Evolutionary conservation across 1,284 basidiomycete species (phyloP).

Genomic region (Apiotrichum domesticum): DNA sequence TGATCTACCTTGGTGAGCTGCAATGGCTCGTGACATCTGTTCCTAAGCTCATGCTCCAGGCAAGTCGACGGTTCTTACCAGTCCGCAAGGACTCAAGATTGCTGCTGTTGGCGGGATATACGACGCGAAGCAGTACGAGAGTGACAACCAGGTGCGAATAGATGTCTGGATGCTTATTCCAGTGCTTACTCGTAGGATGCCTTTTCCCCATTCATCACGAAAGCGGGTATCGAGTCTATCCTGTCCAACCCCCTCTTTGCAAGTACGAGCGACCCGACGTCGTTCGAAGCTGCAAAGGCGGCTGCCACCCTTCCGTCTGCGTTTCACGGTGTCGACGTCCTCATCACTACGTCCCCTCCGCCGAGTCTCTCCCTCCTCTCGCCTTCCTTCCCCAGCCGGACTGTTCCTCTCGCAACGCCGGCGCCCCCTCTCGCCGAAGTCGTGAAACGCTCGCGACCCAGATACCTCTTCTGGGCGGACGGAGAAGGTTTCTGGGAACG

Average conservation of each 20-base stretch:
- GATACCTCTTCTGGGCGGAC: conserved; percentile 53
- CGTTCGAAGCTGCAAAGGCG: conserved; percentile 64
- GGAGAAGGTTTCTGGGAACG: conserved; percentile 74
- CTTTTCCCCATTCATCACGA: conserved; percentile 62
- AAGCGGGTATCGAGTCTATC: conserved; percentile 62
- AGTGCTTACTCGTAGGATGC: conserved; percentile 53
- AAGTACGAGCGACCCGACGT: conserved; percentile 44
- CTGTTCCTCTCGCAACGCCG: conserved; percentile 48
- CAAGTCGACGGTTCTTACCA: conserved; percentile 75
- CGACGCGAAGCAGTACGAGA: conserved; percentile 56
- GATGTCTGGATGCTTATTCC: not conserved
- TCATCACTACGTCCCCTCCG: conserved; percentile 76
- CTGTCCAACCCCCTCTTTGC: conserved; percentile 50
- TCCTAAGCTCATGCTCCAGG: conserved; percentile 49
- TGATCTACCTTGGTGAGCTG: conserved; percentile 68
- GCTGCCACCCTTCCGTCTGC: conserved; percentile 53
- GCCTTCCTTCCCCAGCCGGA: conserved; percentile 50
- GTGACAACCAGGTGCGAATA: conserved; percentile 6
- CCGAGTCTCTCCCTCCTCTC: conserved; percentile 63
- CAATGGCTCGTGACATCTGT: not conserved
- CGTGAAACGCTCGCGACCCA: conserved; percentile 48
- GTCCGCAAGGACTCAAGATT: conserved; percentile 74
- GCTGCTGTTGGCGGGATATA: conserved; percentile 76
- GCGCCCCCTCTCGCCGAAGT: conserved; percentile 63
- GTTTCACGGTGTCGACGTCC: conserved; percentile 67